phyloP scores from a whole-genome alignment of 2,329 filamentous ascomycete species.

The Lachnellula subtilissima region DNA sequence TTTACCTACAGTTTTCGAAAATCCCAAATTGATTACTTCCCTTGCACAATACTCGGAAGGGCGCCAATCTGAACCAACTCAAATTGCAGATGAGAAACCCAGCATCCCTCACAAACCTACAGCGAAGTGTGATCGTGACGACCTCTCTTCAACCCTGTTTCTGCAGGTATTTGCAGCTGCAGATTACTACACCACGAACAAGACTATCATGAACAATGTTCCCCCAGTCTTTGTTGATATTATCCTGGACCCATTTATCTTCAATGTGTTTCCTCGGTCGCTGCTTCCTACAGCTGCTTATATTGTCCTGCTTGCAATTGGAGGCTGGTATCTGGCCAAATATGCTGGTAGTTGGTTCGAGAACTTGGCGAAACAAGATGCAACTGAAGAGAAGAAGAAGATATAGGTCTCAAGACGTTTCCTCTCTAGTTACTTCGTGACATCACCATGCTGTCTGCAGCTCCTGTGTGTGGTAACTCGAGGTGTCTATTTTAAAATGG shows the following conservation, averaged over 20 bases:
- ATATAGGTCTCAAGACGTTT: neutral
- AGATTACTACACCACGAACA: conserved; percentile 77
- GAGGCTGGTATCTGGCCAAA: conserved; percentile 28
- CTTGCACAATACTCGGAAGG: conserved; percentile 57
- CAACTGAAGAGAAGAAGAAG: conserved; percentile 16
- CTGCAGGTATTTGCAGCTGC: conserved; percentile 72
- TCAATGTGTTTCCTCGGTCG: conserved; percentile 75
- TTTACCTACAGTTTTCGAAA: conserved; percentile 55
- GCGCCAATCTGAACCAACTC: conserved; percentile 35
- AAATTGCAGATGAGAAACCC: conserved; percentile 12
- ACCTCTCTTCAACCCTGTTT: conserved; percentile 25
- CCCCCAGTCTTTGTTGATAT: conserved; percentile 72
- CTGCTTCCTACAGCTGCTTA: conserved; percentile 68
- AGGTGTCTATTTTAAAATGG: too few species aligned
- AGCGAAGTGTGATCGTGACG: conserved; percentile 9
- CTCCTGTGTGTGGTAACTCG: too few species aligned
- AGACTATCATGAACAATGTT: conserved; percentile 67
- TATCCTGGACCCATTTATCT: conserved; percentile 80
- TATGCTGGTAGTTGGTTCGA: conserved; percentile 24
- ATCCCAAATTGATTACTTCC: conserved; percentile 58
- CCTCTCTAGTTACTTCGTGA: too few species aligned
- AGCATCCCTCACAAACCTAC: conserved; percentile 1
- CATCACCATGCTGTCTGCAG: too few species aligned
- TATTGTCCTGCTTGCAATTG: conserved; percentile 54
- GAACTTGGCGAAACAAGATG: conserved; percentile 5